These are phyloP conservation scores for Cnidoscolus chayamansa DNA, from an alignment of 441 rosid genomes.

Conservation along the genomic window DNA sequence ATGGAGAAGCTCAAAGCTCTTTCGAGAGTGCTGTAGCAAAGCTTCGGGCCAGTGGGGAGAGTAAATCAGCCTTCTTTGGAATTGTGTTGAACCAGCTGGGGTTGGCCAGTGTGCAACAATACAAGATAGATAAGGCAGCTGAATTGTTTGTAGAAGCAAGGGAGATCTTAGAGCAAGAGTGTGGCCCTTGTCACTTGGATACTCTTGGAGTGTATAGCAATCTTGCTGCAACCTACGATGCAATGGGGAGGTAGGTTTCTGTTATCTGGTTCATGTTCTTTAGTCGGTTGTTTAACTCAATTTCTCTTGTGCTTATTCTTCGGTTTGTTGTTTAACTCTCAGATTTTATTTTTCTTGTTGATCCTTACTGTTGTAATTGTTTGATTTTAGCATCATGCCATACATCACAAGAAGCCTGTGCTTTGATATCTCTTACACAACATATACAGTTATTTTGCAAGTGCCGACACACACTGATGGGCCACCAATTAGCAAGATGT, in stretches of 20 bases:
- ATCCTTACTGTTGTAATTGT: constrained; percentile 11
- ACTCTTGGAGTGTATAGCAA: constrained; percentile 90
- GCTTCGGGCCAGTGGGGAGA: constrained; percentile 76
- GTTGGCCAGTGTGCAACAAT: constrained; percentile 78
- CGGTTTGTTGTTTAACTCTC: not conserved
- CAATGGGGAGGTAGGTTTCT: constrained; percentile 71
- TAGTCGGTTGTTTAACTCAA: not conserved
- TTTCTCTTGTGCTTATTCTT: too few species aligned
- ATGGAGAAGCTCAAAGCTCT: constrained; percentile 67
- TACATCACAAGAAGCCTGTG: not conserved
- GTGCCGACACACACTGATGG: not conserved
- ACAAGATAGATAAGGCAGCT: constrained; percentile 79
- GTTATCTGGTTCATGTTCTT: not conserved
- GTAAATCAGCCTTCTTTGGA: constrained; percentile 77
- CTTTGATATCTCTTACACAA: not conserved
- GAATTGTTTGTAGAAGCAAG: constrained; percentile 86
- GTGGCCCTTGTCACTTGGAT: constrained; percentile 78
- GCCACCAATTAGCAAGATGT: too few species aligned
- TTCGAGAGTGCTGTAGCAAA: constrained; percentile 70
- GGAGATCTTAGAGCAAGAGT: constrained; percentile 75
- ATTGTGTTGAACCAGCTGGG: constrained; percentile 94
- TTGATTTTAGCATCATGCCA: constrained; percentile 1
- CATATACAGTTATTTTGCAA: not conserved
- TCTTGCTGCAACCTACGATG: constrained; percentile 94
- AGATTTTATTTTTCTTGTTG: not conserved